A percentile compares a stretch with the other conserved stretches of the same genome.
Conservation (phyloP, 164 flowering plant genomes). For the Taxillus chinensis region DNA sequence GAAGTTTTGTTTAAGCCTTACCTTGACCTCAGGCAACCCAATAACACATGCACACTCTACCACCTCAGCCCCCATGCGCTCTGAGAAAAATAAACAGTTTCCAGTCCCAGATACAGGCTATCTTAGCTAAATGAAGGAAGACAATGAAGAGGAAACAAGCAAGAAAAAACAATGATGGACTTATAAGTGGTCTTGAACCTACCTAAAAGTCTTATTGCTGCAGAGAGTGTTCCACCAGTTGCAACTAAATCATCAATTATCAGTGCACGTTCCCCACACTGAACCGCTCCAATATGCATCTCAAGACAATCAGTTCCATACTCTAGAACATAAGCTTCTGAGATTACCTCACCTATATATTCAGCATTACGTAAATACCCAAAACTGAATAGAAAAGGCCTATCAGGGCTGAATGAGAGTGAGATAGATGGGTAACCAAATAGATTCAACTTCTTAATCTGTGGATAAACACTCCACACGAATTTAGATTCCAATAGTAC, state of each 20-base stretch:
- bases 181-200: background rate
- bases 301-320: slow-evolving; percentile 85
- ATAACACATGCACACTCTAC: slow-evolving; percentile 91
- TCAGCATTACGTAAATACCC: background rate
- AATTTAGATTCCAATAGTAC: too few relatives aligned
- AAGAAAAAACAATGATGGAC: background rate
- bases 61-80: slow-evolving; percentile 76
- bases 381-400: too few relatives aligned
- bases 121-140: background rate
- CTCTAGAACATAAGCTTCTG: slow-evolving; percentile 73
- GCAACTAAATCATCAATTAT: slow-evolving; percentile 91
- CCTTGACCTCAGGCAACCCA: slow-evolving; percentile 75
- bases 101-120: background rate
- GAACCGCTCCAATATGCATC: slow-evolving; percentile 87
- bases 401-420: too few relatives aligned
- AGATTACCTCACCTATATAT: slow-evolving; percentile 58
- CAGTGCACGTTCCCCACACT: slow-evolving; percentile 65
- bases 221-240: slow-evolving; percentile 89
- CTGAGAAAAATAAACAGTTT: slow-evolving; percentile 21
- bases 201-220: slow-evolving; percentile 81
- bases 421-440: too few relatives aligned
- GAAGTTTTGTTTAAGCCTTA: slow-evolving; percentile 10
- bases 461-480: too few relatives aligned
- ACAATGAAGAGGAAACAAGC: background rate
- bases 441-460: too few relatives aligned